A percentile compares a stretch with the other conserved stretches of the same genome.
Evolutionary conservation across 306 rosid species (phyloP).

Genomic region (Lathyrus tuberosus): DNA sequence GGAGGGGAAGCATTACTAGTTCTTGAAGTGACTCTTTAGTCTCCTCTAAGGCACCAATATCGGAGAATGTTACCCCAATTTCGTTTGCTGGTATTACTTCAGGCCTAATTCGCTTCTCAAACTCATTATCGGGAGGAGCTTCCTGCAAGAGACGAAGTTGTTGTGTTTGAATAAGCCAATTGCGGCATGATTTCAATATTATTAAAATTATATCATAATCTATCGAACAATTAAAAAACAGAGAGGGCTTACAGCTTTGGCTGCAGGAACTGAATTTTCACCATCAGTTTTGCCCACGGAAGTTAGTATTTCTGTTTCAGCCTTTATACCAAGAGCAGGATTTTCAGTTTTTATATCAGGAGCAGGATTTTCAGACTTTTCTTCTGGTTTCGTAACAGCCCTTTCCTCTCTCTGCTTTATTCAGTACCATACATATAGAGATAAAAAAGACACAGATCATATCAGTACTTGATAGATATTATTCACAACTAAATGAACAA

Average conservation of each 20-base stretch:
- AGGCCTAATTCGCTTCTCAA: constrained; percentile 93
- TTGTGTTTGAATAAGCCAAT: constrained; percentile 29
- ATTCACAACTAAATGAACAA: constrained; percentile 28
- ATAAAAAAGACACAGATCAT: not conserved
- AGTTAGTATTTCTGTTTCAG: constrained; percentile 51
- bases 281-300: constrained; percentile 49
- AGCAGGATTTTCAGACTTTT: constrained; percentile 47
- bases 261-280: constrained; percentile 50
- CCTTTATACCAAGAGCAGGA: constrained; percentile 47
- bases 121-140: constrained; percentile 80
- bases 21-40: constrained; percentile 96
- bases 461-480: constrained; percentile 20
- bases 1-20: constrained; percentile 91
- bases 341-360: constrained; percentile 47
- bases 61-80: constrained; percentile 75
- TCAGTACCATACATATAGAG: not conserved
- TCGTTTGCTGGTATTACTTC: constrained; percentile 90
- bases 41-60: constrained; percentile 87
- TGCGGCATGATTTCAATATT: constrained; percentile 12
- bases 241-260: constrained; percentile 59
- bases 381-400: constrained; percentile 48
- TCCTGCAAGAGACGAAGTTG: constrained; percentile 56
- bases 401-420: constrained; percentile 49
- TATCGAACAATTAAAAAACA: constrained; percentile 3
- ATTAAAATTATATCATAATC: not conserved